Evolutionary conservation across 2,329 filamentous ascomycete genomes (phyloP), one percentile per base, ranked within the genome.

Genomic region (Cercospora sp.): DNA sequence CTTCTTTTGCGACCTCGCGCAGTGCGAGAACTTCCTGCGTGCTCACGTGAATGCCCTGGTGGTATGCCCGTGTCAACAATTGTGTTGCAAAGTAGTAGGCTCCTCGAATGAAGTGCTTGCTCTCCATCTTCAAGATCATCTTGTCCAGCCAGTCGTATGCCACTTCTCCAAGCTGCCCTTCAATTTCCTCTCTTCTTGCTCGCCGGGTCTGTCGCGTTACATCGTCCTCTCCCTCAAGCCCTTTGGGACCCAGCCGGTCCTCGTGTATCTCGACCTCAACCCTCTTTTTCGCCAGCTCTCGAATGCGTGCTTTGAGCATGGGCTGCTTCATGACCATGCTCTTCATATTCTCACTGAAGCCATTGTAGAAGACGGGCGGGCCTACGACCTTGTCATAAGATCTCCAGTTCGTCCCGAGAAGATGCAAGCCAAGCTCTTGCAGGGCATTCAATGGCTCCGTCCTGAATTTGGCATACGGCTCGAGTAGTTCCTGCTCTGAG

Each of bases 91-190:
- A 78, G 78, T 97, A 99, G 79, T 98, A 98, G 58, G 95, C 94
- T 26, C 92, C 89, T 60, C 95, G 85, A 73, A 99, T 97, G 77
- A 98, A 98, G 2, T 88, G 84, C 78, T 94, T 96, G 84, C 91
- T 96, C 80, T 99, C 95, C 86, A 98, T 94, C 81, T 99, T 99
- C 86, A 94, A 98, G 70, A 99, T 97, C 95, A 99, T 98, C 71
- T 90, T 88, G 77, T 97, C 93, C 26, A 93, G 92, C 86, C 95
- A 90, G 72, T 90, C 89, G 71, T 95, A 92, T 3, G 92, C 91
- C 4, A 97, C 90, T 76, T 97, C 89, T 65, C 89, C 85, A 57
- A 99, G 82, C 67, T 90, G 90, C 43, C 85, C 84, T 76, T 93
- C 89, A 66, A 98, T 87, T 74, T 91, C 70, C 43, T 63, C 61